Evolutionary conservation across 495 filamentous ascomycete species (phyloP), one percentile per base, ranked within the genome.

Genomic region (Xylaria acuta): DNA sequence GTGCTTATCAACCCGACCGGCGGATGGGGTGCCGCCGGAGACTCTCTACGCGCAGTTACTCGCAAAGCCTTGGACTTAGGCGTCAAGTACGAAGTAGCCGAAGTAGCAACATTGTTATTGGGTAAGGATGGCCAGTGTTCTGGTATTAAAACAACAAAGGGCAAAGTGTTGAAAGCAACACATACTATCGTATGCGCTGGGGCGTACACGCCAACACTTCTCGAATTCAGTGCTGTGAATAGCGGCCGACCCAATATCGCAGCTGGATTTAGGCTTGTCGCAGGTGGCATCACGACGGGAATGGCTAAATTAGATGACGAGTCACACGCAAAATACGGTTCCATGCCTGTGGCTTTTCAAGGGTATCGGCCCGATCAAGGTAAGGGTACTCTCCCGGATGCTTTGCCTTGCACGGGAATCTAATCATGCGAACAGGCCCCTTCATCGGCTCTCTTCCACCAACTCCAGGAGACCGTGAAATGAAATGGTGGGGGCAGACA

Each of bases 21-120:
- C 78, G 90, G 90, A 0, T 91, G 88, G 87, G 89, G 86, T 0
- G 88, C 88, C 27, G 90, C 89, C 1, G 87, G 83, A 53, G 83
- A 86, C 54, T 82, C 86, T n/a, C 75, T 91, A 58, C 73, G 79
- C 27, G 80, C 78, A 3, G 78, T 86, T 0, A 87, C 85, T 43
- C 77, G 85, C 62, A 78, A 73, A 56, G 85, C 84, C 34, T 49
- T 89, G 1, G 80, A 83, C 34, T 70, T 82, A 69, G 89, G 90
- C 5, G 88, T 91, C 5, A 82, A 82, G 64, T 88, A 87, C 58
- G 79, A 89, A 9, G 78, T 74, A 5, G 86, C 81, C 18, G 83
- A 88, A 63, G 81, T 89, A 34, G 78, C 76, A 4, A 78, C 66
- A 22, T 78, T 89, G 53, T 76, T 82, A 8, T 82, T 89, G 41